phyloP scores from a whole-genome alignment of 2,329 filamentous ascomycete species.

The Apiospora koreana region DNA sequence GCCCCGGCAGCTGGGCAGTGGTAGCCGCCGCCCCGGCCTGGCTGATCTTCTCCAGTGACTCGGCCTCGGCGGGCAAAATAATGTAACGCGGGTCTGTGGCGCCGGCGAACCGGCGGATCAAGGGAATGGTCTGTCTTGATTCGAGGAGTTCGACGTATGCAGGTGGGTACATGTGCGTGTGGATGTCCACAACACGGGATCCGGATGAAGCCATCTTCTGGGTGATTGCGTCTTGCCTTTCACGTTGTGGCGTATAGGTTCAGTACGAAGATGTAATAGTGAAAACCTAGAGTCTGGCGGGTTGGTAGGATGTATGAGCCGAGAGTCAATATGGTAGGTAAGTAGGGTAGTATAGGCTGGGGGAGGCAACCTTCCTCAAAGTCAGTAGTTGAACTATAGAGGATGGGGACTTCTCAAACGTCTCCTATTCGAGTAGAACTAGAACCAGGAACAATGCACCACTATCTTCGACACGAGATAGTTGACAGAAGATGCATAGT shows the following conservation, averaged over 20 bases:
- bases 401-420: background rate
- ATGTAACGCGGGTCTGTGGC: slow-evolving; percentile 63
- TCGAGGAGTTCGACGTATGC: slow-evolving; percentile 63
- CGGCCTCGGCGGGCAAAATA: slow-evolving; percentile 56
- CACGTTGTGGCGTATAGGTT: background rate
- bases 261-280: background rate
- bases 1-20: slow-evolving; percentile 64
- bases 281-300: background rate
- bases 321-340: background rate
- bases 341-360: background rate
- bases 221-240: background rate
- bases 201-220: slow-evolving; percentile 34
- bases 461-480: background rate
- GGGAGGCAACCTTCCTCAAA: background rate
- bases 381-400: background rate
- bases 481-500: background rate
- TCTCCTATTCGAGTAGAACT: background rate
- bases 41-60: slow-evolving; percentile 49
- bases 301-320: background rate
- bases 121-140: slow-evolving; percentile 63
- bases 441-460: background rate
- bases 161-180: slow-evolving; percentile 71
- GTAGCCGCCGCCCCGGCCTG: slow-evolving; percentile 43
- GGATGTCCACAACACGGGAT: slow-evolving; percentile 61
- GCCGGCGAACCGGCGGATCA: slow-evolving; percentile 66